Evolutionary conservation across 352 stramenopile species (phyloP).

Genomic region (Pelagophyceae sp.): DNA sequence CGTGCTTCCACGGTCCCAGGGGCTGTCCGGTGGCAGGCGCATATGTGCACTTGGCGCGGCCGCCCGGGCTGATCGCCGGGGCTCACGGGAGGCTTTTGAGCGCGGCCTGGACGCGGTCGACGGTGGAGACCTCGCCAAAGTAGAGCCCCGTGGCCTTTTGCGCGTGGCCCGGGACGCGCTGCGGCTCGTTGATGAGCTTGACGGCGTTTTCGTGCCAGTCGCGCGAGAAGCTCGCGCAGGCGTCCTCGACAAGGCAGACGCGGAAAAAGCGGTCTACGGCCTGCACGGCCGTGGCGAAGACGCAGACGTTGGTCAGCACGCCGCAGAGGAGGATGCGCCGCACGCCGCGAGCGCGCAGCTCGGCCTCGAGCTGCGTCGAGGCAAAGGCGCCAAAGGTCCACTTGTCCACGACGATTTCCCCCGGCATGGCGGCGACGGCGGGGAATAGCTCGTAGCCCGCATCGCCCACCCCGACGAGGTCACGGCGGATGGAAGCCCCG

Average conservation of each 20-base stretch:
- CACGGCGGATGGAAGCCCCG: neutral
- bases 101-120: neutral
- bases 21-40: too few relatives aligned
- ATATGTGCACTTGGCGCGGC: too few relatives aligned
- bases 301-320: neutral
- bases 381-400: conserved; percentile 2
- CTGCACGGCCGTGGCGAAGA: neutral
- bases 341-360: neutral
- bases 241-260: conserved; percentile 8
- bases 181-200: neutral
- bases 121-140: neutral
- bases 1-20: too few relatives aligned
- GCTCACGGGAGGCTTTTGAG: too few relatives aligned
- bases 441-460: neutral
- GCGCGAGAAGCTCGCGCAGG: neutral
- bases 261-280: neutral
- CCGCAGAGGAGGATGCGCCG: conserved; percentile 6
- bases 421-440: neutral
- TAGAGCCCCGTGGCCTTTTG: neutral
- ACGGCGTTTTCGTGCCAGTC: neutral
- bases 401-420: conserved; percentile 14
- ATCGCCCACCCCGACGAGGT: neutral
- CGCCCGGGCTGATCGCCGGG: too few relatives aligned
- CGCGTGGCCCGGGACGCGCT: neutral
- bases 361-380: neutral